Evolutionary conservation across 139 green algal species (phyloP).

Genomic region (Trebouxia sp.): DNA sequence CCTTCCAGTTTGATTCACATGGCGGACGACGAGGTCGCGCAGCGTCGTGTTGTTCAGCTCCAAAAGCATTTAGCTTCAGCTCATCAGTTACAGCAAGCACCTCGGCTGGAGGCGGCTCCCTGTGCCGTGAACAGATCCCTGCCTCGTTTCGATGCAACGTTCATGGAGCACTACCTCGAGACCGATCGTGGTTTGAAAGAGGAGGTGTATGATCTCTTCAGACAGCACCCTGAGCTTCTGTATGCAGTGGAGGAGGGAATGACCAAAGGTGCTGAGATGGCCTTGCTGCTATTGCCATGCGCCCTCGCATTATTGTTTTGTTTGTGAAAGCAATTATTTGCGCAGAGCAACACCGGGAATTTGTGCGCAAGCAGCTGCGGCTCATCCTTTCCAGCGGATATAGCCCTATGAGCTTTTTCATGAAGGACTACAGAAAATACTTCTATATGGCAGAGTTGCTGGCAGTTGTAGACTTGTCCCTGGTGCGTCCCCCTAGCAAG

Average conservation of each 20-base stretch:
- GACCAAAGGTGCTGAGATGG: slow-evolving; percentile 71
- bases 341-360: slow-evolving; percentile 78
- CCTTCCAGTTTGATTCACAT: neutral
- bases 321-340: neutral
- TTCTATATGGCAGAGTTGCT: slow-evolving; percentile 73
- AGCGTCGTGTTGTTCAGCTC: neutral
- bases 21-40: neutral
- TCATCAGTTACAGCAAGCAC: neutral
- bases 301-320: neutral
- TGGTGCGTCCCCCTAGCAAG: slow-evolving; percentile 44
- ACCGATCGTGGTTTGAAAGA: slow-evolving; percentile 39
- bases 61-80: neutral
- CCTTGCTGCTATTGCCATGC: too few species aligned
- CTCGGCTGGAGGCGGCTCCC: neutral
- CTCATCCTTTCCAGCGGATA: slow-evolving; percentile 64
- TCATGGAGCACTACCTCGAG: slow-evolving; percentile 54
- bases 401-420: slow-evolving; percentile 64
- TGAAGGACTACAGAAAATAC: slow-evolving; percentile 62
- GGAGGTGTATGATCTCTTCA: slow-evolving; percentile 67
- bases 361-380: slow-evolving; percentile 67
- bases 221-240: slow-evolving; percentile 72
- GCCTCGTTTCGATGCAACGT: slow-evolving; percentile 5
- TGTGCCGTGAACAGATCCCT: neutral
- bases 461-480: slow-evolving; percentile 68
- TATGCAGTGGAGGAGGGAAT: slow-evolving; percentile 65